These are phyloP conservation scores for Paradendryphiella salina DNA, from an alignment of 2,329 filamentous ascomycete species.

Conservation along the genomic window DNA sequence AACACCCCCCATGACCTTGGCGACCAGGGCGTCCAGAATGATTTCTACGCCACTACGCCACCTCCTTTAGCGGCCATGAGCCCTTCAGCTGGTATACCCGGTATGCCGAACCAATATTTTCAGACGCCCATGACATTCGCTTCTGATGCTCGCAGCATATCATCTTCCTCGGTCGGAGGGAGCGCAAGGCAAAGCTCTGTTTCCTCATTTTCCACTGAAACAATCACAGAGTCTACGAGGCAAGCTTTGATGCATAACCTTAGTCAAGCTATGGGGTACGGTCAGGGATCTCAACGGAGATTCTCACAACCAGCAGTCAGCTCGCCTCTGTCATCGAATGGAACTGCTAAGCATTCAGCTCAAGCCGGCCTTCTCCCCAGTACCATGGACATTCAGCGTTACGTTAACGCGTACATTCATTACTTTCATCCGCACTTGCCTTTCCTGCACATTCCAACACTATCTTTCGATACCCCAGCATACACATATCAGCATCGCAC, in stretches of 20 bases:
- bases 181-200: slow-evolving; percentile 65
- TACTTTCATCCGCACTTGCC: slow-evolving; percentile 94
- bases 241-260: slow-evolving; percentile 65
- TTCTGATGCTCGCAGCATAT: slow-evolving; percentile 65
- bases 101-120: slow-evolving; percentile 62
- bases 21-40: slow-evolving; percentile 68
- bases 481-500: slow-evolving; percentile 64
- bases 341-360: slow-evolving; percentile 40
- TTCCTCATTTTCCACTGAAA: slow-evolving; percentile 64
- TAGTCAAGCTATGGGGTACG: slow-evolving; percentile 61
- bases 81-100: slow-evolving; percentile 67
- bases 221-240: slow-evolving; percentile 67
- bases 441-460: slow-evolving; percentile 89
- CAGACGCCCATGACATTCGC: slow-evolving; percentile 69
- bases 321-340: slow-evolving; percentile 53
- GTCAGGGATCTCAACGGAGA: slow-evolving; percentile 55
- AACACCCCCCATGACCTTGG: slow-evolving; percentile 76
- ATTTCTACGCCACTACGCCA: slow-evolving; percentile 78
- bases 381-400: slow-evolving; percentile 84
- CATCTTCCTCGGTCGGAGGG: slow-evolving; percentile 71
- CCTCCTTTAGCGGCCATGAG: slow-evolving; percentile 75
- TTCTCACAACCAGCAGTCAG: slow-evolving; percentile 63
- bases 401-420: slow-evolving; percentile 84
- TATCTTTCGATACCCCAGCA: slow-evolving; percentile 82
- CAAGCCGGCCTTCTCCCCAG: slow-evolving; percentile 69